Evolutionary conservation across 2,329 filamentous ascomycete species (phyloP), one percentile per base, ranked within the genome.

Genomic region (Trichoderma atrobrunneum): DNA sequence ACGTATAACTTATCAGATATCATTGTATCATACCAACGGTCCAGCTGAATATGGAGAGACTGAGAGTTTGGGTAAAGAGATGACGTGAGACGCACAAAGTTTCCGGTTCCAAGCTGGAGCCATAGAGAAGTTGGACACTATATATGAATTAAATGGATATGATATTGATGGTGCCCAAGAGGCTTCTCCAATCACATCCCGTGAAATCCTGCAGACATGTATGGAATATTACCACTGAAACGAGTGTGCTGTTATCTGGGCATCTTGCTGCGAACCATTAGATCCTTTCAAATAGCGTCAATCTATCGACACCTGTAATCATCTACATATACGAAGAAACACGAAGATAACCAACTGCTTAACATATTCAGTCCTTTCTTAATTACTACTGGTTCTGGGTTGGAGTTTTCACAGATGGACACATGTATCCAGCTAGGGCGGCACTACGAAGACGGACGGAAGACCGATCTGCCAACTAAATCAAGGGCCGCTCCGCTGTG

Each of bases 311-410:
- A 2, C 4, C 12, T 48, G 2, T 21, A 1, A 48, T 3, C 10
- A 48, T 1, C 4, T 48, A 48, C 5, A 24, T 7, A 54, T 14
- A 54, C 48, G 48, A 51, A 12, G 10, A 2, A 21, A 51, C 1
- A 51, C n/a, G 2, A 24, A 24, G 2, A 3, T 2, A 54, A 14
- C 48, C 5, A 24, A 24, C 24, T 2, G 1, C 12, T 12, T 51
- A 12, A 51, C 6, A 10, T 21, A 2, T 0, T 10, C 3, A 7
- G 12, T 51, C 5, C 10, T 51, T 48, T 12, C 43, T 12, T 5
- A 4, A 21, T 21, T 6, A 0, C 8, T 12, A 2, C 10, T 1
- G 14, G 5, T 51, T 51, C n/a, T 21, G 2, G n/a, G 1, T 3
- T 24, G 10, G 24, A 1, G 2, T 51, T 51, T 2, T 51, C 11